These are phyloP conservation scores for Stephania yunnanensis DNA, from an alignment of 164 flowering plant species.

Conservation along the genomic window DNA sequence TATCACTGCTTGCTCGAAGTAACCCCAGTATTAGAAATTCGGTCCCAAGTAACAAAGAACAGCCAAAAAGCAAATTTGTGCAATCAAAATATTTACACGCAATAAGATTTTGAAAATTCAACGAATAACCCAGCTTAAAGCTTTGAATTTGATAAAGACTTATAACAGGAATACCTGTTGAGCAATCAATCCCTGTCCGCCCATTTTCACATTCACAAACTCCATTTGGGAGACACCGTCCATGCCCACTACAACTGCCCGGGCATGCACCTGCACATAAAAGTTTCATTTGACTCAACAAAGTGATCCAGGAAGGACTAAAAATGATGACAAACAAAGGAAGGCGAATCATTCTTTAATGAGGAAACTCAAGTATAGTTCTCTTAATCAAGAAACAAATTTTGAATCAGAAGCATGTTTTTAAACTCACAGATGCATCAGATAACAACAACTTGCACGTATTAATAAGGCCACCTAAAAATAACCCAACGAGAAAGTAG, in stretches of 20 bases:
- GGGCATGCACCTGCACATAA: constrained; percentile 74
- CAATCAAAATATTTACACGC: neutral
- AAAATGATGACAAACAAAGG: neutral
- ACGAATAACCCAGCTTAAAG: neutral
- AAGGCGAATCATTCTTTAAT: neutral
- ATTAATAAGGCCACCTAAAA: neutral
- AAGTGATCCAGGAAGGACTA: neutral
- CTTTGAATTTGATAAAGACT: neutral
- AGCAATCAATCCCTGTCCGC: constrained; percentile 86
- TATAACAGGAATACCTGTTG: constrained; percentile 59
- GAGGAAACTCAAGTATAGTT: neutral
- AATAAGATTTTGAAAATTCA: neutral
- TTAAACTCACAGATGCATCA: neutral
- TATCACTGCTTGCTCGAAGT: neutral
- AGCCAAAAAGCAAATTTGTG: neutral
- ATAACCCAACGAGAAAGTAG: neutral
- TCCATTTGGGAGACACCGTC: constrained; percentile 69
- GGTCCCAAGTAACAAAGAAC: neutral
- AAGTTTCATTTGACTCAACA: neutral
- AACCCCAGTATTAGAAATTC: neutral
- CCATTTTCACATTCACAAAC: constrained; percentile 79
- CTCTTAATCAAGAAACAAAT: neutral
- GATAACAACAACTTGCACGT: neutral
- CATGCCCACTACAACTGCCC: constrained; percentile 64
- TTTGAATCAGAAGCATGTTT: neutral